phyloP scores from a whole-genome alignment of 1,284 basidiomycete species.

The Grifola frondosa region DNA sequence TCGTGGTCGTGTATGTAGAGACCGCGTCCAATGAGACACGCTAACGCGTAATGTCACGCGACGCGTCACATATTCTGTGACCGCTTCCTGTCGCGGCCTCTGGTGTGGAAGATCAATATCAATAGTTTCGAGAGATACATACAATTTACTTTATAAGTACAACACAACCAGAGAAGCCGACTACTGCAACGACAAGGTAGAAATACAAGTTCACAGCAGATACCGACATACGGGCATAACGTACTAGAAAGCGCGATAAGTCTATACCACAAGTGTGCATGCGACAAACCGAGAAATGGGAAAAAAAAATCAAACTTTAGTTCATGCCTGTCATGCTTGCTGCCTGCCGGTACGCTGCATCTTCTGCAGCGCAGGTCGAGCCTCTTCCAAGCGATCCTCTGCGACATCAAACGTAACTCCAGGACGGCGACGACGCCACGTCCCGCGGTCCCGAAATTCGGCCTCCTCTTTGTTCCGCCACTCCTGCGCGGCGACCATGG shows the following conservation, averaged over 20 bases:
- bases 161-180: too few species aligned
- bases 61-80: too few species aligned
- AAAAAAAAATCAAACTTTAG: neutral
- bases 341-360: slow-evolving; percentile 11
- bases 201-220: slow-evolving; percentile 22
- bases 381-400: slow-evolving; percentile 36
- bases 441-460: slow-evolving; percentile 39
- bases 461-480: slow-evolving; percentile 60
- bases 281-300: neutral
- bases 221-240: too few species aligned
- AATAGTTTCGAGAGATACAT: too few species aligned
- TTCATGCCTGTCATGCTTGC: neutral
- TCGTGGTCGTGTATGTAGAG: too few species aligned
- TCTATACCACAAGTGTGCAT: slow-evolving; percentile 7
- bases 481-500: slow-evolving; percentile 57
- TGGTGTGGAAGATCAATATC: too few species aligned
- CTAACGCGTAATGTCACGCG: too few species aligned
- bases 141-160: too few species aligned
- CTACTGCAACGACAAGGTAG: too few species aligned
- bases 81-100: too few species aligned
- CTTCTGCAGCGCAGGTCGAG: slow-evolving; percentile 15
- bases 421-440: slow-evolving; percentile 52
- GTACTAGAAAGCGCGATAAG: slow-evolving; percentile 14
- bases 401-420: slow-evolving; percentile 68
- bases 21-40: too few species aligned